Base-by-base conservation (phyloP, 2,329 filamentous ascomycete genomes). In the Meredithiella fracta region DNA sequence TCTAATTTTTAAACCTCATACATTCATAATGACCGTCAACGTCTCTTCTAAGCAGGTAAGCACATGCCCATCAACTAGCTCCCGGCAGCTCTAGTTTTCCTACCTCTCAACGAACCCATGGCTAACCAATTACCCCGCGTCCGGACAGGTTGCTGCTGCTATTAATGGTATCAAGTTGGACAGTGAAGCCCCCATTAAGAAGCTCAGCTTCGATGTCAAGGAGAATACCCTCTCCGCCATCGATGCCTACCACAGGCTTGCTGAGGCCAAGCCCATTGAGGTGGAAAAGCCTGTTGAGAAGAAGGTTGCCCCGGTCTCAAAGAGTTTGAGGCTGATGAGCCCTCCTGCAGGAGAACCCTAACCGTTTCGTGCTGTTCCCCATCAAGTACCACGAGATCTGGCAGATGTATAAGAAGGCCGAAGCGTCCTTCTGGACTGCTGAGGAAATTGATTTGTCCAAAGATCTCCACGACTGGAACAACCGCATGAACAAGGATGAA, bases 321-420 rank as follows among this genome's bases (percentile, higher is more conserved):
- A 71, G 63, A 77, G 26, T 76, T 85, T 53, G 87, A 95, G 71
- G 77, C 78, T 58, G 79, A 89, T 58, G 92, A 98, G 78, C 92
- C 92, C 77, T 98, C 54, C 81, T 98, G 5, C 85, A 89, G 68
- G 92, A 97, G 73, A 98, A 98, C 73, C 85, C 89, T 60, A 81
- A 94, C 63, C 86, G 92, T 65, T 98, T 98, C 66, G 92, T 98
- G 59, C 79, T 98, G 60, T 98, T 98, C 74, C 92, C 92, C 62
- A 95, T 98, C 71, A 96, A 96, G 78, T 96, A 97, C 73, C 90
- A 97, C 66, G 91, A 97, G 90, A 94, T 96, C 71, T 98, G 92
- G 92, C 91, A 97, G 72, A 97, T 97, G 91, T 98, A 98, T 82
- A 98, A 98, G 82, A 97, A 97, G 76, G 90, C 90, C 62, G 91